Conservation (phyloP, 306 rosid species). For the Cyamopsis tetragonoloba region DNA sequence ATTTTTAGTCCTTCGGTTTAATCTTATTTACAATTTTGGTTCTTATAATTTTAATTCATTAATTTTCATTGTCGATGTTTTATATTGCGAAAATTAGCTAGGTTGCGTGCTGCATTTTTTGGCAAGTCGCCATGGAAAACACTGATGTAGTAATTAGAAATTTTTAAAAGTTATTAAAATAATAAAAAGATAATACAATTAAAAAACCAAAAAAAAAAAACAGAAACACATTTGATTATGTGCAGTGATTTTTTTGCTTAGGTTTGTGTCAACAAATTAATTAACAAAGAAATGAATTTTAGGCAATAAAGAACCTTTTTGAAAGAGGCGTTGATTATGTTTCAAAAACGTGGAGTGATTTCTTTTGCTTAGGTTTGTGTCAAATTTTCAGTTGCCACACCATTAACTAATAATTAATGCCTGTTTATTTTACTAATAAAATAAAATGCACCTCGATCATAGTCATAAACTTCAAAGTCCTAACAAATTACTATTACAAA, state of each 20-base stretch:
- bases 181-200: too few relatives aligned
- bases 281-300: too few relatives aligned
- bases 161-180: too few relatives aligned
- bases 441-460: not conserved
- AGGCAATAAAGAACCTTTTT: not conserved
- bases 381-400: constrained; percentile 23
- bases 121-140: too few relatives aligned
- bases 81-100: too few relatives aligned
- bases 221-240: not conserved
- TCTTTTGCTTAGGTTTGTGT: constrained; percentile 12
- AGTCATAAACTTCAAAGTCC: not conserved
- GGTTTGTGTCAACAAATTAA: constrained; percentile 20
- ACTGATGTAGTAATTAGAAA: too few relatives aligned
- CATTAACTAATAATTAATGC: constrained; percentile 25
- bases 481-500: not conserved
- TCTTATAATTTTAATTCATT: too few relatives aligned
- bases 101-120: too few relatives aligned
- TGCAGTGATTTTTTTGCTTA: not conserved
- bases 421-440: not conserved
- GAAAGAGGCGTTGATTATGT: not conserved
- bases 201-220: too few relatives aligned
- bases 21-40: too few relatives aligned
- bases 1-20: too few relatives aligned
- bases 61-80: too few relatives aligned
- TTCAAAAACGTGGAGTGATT: not conserved